Conservation (phyloP, 2,329 filamentous ascomycete genomes). For the Xylaria sp. region DNA sequence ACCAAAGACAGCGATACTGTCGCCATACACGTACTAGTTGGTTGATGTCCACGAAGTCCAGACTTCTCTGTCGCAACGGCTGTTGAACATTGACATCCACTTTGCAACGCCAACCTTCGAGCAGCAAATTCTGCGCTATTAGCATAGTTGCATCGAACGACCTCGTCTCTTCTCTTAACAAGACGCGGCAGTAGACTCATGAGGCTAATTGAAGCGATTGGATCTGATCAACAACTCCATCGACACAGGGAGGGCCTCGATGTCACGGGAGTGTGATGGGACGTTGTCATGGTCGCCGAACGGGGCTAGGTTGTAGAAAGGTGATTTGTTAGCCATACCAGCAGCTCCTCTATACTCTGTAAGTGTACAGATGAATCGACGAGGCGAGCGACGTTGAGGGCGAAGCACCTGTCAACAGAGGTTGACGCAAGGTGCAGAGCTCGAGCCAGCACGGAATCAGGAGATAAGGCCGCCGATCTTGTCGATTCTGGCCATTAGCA, state of each 20-base stretch:
- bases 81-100: constrained; percentile 22
- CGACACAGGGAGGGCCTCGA: constrained; percentile 23
- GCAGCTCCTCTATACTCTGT: not conserved
- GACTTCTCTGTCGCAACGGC: constrained; percentile 20
- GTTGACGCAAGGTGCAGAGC: constrained; percentile 22
- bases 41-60: constrained; percentile 20
- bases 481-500: constrained; percentile 33
- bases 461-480: constrained; percentile 35
- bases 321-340: constrained; percentile 34
- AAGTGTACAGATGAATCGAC: constrained; percentile 24
- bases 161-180: constrained; percentile 38
- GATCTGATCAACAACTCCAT: constrained; percentile 28
- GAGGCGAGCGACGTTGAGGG: constrained; percentile 33
- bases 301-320: constrained; percentile 19
- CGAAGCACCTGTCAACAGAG: constrained; percentile 31
- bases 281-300: constrained; percentile 35
- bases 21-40: constrained; percentile 6
- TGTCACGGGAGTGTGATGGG: constrained; percentile 32
- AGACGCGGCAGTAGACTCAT: constrained; percentile 29
- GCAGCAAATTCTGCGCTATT: constrained; percentile 4
- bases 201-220: constrained; percentile 32
- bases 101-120: constrained; percentile 12
- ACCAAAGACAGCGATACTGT: constrained; percentile 14
- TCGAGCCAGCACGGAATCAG: constrained; percentile 29
- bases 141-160: constrained; percentile 23